These are phyloP conservation scores for Penicillium pancosmium DNA, from an alignment of 495 filamentous ascomycete species.

Conservation along the genomic window DNA sequence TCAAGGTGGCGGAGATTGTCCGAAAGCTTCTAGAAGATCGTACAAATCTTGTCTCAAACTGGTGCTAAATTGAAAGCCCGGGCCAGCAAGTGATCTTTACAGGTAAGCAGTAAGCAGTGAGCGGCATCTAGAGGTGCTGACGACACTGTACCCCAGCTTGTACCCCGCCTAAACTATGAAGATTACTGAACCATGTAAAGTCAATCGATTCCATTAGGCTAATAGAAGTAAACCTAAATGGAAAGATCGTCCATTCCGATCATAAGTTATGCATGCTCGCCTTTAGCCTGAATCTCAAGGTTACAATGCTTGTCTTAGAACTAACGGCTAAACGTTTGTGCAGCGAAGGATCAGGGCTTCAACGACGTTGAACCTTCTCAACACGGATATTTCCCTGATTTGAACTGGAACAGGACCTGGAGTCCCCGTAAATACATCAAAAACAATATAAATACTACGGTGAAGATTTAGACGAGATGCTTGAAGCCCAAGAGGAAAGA, in stretches of 20 bases:
- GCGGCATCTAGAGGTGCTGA: constrained; percentile 7
- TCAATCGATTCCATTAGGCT: constrained; percentile 9
- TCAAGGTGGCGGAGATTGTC: constrained; percentile 6
- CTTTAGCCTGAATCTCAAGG: constrained; percentile 8
- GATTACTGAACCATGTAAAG: constrained; percentile 8
- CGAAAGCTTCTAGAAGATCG: constrained; percentile 6
- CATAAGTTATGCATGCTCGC: constrained; percentile 8
- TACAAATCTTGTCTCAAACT: constrained; percentile 8
- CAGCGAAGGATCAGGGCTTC: constrained; percentile 10
- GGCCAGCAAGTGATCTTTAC: constrained; percentile 8
- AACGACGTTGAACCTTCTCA: constrained; percentile 8
- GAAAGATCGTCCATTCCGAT: constrained; percentile 10
- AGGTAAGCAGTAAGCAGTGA: constrained; percentile 7
- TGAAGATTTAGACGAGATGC: constrained; percentile 5
- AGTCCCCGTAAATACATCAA: constrained; percentile 6
- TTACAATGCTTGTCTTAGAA: constrained; percentile 10
- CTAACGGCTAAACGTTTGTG: constrained; percentile 9
- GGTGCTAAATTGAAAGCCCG: constrained; percentile 6
- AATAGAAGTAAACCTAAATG: constrained; percentile 10
- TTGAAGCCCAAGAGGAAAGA: constrained; percentile 10
- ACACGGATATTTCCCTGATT: constrained; percentile 7
- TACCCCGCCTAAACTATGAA: constrained; percentile 8
- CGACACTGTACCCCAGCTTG: constrained; percentile 7
- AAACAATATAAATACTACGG: constrained; percentile 10
- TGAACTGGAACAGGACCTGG: constrained; percentile 4